phyloP scores from a whole-genome alignment of 2,329 filamentous ascomycete species.

The Acarospora socialis region DNA sequence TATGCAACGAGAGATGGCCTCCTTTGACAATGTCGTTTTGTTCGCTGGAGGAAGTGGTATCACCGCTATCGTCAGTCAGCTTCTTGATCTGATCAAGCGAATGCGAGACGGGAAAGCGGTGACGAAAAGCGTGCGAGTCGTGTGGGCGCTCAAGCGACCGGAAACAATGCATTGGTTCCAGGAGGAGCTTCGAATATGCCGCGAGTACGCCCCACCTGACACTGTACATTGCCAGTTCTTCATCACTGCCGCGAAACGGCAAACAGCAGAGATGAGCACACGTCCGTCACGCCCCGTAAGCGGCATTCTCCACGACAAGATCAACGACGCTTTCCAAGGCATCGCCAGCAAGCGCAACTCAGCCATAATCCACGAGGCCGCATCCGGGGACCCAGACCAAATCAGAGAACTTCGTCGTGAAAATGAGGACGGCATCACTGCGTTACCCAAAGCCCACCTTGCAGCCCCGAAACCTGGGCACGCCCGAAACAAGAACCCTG shows the following conservation, averaged over 20 bases:
- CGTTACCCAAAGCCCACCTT: slow-evolving; percentile 36
- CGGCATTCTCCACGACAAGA: slow-evolving; percentile 66
- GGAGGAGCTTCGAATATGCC: slow-evolving; percentile 82
- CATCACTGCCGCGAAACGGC: slow-evolving; percentile 62
- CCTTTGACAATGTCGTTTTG: slow-evolving; percentile 85
- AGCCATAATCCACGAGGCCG: slow-evolving; percentile 66
- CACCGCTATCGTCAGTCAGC: slow-evolving; percentile 80
- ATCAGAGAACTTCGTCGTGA: slow-evolving; percentile 68
- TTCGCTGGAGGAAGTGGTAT: slow-evolving; percentile 92
- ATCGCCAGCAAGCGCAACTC: slow-evolving; percentile 81
- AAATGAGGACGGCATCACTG: slow-evolving; percentile 71
- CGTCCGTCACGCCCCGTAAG: slow-evolving; percentile 47
- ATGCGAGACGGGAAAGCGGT: slow-evolving; percentile 93
- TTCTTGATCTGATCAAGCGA: slow-evolving; percentile 86
- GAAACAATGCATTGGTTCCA: slow-evolving; percentile 98
- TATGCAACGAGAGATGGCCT: slow-evolving; percentile 76
- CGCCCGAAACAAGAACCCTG: slow-evolving; percentile 4
- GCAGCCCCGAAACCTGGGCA: neutral
- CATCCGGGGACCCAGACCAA: slow-evolving; percentile 61
- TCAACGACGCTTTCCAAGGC: slow-evolving; percentile 75
- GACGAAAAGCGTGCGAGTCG: slow-evolving; percentile 74
- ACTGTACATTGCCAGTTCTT: slow-evolving; percentile 90
- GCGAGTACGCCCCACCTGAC: slow-evolving; percentile 75
- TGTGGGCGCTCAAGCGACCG: slow-evolving; percentile 85
- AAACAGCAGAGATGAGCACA: slow-evolving; percentile 31